phyloP scores from a whole-genome alignment of 2,329 filamentous ascomycete genomes.

The Fusarium duplospermum region DNA sequence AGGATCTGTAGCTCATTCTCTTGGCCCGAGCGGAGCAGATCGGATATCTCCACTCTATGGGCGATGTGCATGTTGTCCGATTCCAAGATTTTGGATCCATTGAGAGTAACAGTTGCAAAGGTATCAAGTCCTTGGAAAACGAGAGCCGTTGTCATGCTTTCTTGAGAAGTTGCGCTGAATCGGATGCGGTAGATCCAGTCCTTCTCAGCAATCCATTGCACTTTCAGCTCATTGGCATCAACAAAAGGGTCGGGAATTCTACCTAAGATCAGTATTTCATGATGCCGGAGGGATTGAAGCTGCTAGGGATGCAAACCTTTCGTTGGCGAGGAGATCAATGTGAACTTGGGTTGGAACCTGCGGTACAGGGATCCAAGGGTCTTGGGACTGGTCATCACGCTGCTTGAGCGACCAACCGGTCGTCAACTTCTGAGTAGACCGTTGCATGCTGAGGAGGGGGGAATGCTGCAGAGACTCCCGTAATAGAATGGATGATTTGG shows the following conservation, averaged over 20 bases:
- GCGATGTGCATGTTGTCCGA: constrained; percentile 74
- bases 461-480: background rate
- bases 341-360: background rate
- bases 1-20: constrained; percentile 3
- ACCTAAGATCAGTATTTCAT: background rate
- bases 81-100: constrained; percentile 63
- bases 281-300: background rate
- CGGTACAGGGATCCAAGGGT: background rate
- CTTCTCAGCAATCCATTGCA: constrained; percentile 75
- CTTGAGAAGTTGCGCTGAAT: background rate
- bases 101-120: constrained; percentile 68
- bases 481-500: background rate
- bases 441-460: background rate
- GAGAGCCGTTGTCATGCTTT: constrained; percentile 51
- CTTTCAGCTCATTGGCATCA: constrained; percentile 73
- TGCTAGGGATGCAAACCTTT: constrained; percentile 41
- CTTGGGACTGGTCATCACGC: background rate
- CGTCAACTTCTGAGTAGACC: background rate
- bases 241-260: constrained; percentile 72
- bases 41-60: constrained; percentile 65
- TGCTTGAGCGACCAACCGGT: background rate
- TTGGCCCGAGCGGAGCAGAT: constrained; percentile 61
- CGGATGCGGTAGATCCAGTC: constrained; percentile 72
- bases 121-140: constrained; percentile 75
- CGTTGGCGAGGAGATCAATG: constrained; percentile 64